Base-by-base conservation (phyloP, 805 yeast genomes). In the Wickerhamiella slavikovae region DNA sequence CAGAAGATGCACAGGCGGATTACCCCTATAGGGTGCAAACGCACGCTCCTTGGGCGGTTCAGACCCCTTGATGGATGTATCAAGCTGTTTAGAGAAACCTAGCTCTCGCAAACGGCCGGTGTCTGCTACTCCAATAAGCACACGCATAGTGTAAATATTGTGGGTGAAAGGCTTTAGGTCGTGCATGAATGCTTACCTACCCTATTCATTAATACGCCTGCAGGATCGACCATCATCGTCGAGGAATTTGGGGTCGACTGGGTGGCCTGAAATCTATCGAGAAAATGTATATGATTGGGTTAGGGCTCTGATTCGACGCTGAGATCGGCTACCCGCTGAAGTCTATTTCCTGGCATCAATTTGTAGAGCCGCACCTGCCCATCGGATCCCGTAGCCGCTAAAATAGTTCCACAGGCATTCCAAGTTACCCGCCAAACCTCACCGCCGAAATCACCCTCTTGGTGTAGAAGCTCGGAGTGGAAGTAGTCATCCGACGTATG, bases 381-480 rank as follows among this genome's bases (percentile, higher is more conserved):
- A 47, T 89, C 96, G 46, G 83, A 95, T 13, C 98, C 96, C 4
- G 95, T 80, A 27, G 89, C 73, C 40, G 93, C 76, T 37, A 89
- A 55, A 4, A 89, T 71, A 0, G 96, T 79, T 4, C 96, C 96
- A 1, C 96, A 79, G 26, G 73, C 51, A 48, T 89, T 89, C 96
- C 98, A 89, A 17, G 77, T 66, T 2, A 89, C 96, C 23, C 83
- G 66, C 98, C 99, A 89, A 1, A 89, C 94, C 51, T 89, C 93
- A 32, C 76, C 73, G 35, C 68, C 64, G 47, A 79, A 93, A 46
- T 76, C 89, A 35, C 62, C 70, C 38, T 76, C 68, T 40, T 68
- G 68, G 27, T 78, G 73, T 28, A 76, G 45, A 11, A 68, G 56
- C 36, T 71, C 77, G 10, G 77, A 65, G 21, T 60, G 55, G 29